A percentile compares a stretch with the other conserved stretches of the same genome.
phyloP scores from a whole-genome alignment of 345 rosid genomes.

The Gynandropsis gynandra region DNA sequence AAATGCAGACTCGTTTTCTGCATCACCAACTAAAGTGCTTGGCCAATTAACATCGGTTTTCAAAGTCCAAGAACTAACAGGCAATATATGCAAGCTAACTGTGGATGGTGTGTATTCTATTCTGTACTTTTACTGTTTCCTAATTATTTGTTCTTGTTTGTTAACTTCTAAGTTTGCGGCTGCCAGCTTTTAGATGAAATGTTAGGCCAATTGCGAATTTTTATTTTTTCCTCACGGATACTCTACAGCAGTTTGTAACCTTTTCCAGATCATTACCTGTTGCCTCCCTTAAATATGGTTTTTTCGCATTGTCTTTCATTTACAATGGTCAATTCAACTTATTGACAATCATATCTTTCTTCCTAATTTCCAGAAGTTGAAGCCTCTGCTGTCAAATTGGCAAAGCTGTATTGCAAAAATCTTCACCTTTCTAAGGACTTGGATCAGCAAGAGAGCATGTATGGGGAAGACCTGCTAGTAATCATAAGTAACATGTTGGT shows the following conservation, averaged over 20 bases:
- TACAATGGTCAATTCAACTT: slow-evolving; percentile 9
- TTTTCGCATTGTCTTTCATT: slow-evolving; percentile 8
- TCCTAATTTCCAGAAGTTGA: slow-evolving; percentile 50
- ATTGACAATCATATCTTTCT: slow-evolving; percentile 15
- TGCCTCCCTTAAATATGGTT: slow-evolving; percentile 4
- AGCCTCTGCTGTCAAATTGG: slow-evolving; percentile 50
- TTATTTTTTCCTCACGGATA: too few species aligned
- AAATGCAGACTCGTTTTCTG: slow-evolving; percentile 31
- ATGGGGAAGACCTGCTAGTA: slow-evolving; percentile 87
- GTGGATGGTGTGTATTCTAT: slow-evolving; percentile 45
- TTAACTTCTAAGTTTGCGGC: background rate
- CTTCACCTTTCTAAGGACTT: slow-evolving; percentile 81
- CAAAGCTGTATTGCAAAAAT: slow-evolving; percentile 58
- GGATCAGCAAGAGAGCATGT: slow-evolving; percentile 90
- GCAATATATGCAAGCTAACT: slow-evolving; percentile 41
- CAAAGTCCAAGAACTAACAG: slow-evolving; percentile 66
- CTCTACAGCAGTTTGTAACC: slow-evolving; percentile 4
- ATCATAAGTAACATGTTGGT: slow-evolving; percentile 65
- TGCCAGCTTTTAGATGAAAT: slow-evolving; percentile 2
- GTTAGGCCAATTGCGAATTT: background rate
- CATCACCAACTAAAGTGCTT: slow-evolving; percentile 49
- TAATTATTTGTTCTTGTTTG: background rate
- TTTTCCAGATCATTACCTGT: slow-evolving; percentile 9
- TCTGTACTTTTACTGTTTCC: slow-evolving; percentile 8
- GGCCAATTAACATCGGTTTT: slow-evolving; percentile 61